A percentile compares a stretch with the other conserved stretches of the same genome.
Evolutionary conservation across 495 filamentous ascomycete species (phyloP).

Genomic region (Cryomyces minteri): DNA sequence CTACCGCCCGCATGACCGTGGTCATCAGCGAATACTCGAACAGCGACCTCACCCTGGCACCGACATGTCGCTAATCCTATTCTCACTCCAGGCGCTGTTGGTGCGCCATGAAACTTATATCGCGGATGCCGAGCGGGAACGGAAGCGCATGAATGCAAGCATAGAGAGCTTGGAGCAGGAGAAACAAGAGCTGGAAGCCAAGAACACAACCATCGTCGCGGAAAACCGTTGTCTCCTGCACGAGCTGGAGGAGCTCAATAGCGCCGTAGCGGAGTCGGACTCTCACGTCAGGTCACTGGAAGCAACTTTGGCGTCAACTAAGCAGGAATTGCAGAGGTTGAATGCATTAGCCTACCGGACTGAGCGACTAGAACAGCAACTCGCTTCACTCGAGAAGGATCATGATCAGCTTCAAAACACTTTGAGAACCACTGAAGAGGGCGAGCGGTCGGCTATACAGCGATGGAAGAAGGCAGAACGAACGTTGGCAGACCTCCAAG

Average conservation of each 20-base stretch:
- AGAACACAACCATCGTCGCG: slow-evolving; percentile 53
- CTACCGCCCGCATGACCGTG: not conserved
- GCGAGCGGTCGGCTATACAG: slow-evolving; percentile 55
- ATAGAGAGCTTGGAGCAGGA: slow-evolving; percentile 64
- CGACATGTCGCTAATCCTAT: slow-evolving; percentile 37
- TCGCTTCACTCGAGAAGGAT: slow-evolving; percentile 61
- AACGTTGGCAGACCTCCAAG: slow-evolving; percentile 51
- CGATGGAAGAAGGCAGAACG: slow-evolving; percentile 72
- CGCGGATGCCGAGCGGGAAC: slow-evolving; percentile 71
- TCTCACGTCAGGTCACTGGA: slow-evolving; percentile 51
- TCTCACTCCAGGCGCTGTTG: slow-evolving; percentile 69
- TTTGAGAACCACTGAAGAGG: slow-evolving; percentile 43
- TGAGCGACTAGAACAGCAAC: slow-evolving; percentile 56
- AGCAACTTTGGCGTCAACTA: slow-evolving; percentile 50
- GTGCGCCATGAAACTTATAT: slow-evolving; percentile 86
- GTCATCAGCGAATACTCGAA: not conserved
- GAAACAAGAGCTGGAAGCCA: slow-evolving; percentile 51
- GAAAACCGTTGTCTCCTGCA: slow-evolving; percentile 65
- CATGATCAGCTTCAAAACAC: slow-evolving; percentile 52
- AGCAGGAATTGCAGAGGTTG: slow-evolving; percentile 56
- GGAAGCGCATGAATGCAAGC: slow-evolving; percentile 42
- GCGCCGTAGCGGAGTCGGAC: slow-evolving; percentile 55
- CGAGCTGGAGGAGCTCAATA: slow-evolving; percentile 68
- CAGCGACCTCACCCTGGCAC: not conserved
- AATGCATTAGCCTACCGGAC: slow-evolving; percentile 55